Conservation (phyloP, 2,329 filamentous ascomycete genomes). For the Phialophora expanda region DNA sequence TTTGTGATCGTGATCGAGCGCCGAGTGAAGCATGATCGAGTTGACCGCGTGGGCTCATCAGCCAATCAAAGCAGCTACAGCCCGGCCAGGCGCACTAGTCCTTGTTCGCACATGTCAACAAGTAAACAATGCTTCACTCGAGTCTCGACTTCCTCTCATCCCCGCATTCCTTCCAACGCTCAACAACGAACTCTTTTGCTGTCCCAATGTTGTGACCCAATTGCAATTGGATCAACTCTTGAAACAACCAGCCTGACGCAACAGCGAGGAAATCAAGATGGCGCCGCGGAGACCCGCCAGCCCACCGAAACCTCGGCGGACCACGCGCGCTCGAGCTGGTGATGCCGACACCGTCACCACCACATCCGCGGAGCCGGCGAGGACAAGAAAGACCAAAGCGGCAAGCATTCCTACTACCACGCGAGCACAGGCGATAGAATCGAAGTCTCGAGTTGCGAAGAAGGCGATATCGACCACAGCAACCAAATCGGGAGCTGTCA, state of each 20-base stretch:
- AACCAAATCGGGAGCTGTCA: slow-evolving; percentile 4
- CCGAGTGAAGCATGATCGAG: not conserved
- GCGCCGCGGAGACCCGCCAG: slow-evolving; percentile 38
- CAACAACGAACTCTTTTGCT: not conserved
- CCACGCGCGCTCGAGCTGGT: slow-evolving; percentile 44
- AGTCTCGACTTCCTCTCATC: not conserved
- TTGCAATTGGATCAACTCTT: not conserved
- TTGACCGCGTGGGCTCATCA: not conserved
- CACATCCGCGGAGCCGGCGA: slow-evolving; percentile 20
- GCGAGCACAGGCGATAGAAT: slow-evolving; percentile 34
- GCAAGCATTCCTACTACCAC: slow-evolving; percentile 32
- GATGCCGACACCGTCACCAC: slow-evolving; percentile 25
- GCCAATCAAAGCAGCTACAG: not conserved
- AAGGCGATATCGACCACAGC: slow-evolving; percentile 25
- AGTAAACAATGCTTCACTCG: slow-evolving; percentile 14
- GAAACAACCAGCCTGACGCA: not conserved
- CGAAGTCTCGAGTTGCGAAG: slow-evolving; percentile 35
- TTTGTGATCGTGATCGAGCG: not conserved
- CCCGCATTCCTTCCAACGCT: slow-evolving; percentile 5
- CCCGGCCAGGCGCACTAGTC: not conserved
- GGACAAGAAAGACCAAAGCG: slow-evolving; percentile 30
- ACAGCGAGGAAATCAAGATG: slow-evolving; percentile 22
- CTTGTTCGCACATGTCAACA: slow-evolving; percentile 13
- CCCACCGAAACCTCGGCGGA: slow-evolving; percentile 41
- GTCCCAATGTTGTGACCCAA: not conserved